Evolutionary conservation across 148 eudicot species (phyloP).

Genomic region (Salicornia ramosissima): DNA sequence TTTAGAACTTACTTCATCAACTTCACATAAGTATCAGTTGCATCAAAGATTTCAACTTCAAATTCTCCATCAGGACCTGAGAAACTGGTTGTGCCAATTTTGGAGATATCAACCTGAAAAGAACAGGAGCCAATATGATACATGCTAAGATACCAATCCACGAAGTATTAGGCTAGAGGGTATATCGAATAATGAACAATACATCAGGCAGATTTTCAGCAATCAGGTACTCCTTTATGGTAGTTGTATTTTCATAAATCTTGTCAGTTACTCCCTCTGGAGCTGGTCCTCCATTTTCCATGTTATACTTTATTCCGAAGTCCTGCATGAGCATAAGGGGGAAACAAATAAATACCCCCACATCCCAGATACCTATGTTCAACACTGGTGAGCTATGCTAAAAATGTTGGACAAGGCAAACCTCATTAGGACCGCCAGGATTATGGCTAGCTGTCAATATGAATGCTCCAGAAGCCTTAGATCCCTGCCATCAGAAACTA

Average conservation of each 20-base stretch:
- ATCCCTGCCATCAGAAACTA: conserved; percentile 45
- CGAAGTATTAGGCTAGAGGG: neutral
- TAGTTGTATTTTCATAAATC: conserved; percentile 81
- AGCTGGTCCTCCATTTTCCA: conserved; percentile 99
- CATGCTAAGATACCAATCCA: conserved; percentile 11
- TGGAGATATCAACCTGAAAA: conserved; percentile 74
- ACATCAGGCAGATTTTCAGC: conserved; percentile 91
- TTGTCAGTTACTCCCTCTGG: conserved; percentile 89
- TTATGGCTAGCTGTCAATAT: conserved; percentile 98
- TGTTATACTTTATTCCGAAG: conserved; percentile 95
- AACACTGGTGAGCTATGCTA: neutral
- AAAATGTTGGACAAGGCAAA: conserved; percentile 22
- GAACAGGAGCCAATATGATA: conserved; percentile 12
- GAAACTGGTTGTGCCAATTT: conserved; percentile 61
- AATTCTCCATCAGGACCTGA: conserved; percentile 84
- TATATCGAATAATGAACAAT: conserved; percentile 21
- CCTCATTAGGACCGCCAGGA: conserved; percentile 97
- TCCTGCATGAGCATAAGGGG: conserved; percentile 50
- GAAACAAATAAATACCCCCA: neutral
- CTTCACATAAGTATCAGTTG: conserved; percentile 81
- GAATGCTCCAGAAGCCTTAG: conserved; percentile 82
- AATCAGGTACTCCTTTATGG: conserved; percentile 86
- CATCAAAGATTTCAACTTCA: conserved; percentile 93
- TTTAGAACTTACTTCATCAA: conserved; percentile 77
- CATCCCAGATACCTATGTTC: neutral